Conservation (phyloP, 768 basidiomycete genomes). For the Coprinopsis strossmayeri region DNA sequence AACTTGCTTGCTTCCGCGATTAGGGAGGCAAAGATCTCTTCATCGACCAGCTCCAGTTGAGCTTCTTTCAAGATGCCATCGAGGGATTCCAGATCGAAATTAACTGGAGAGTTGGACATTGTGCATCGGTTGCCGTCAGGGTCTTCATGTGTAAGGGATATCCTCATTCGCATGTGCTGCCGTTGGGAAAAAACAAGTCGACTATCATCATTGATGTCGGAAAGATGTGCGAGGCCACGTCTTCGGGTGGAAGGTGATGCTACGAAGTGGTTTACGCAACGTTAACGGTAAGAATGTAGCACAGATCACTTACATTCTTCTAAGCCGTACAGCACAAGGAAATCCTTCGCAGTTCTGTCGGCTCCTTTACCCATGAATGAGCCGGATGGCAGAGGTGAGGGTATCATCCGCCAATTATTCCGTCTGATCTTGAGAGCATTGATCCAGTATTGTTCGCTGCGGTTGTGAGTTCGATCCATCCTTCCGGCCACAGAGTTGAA, state of each 20-base stretch:
- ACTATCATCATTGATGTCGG: conserved; percentile 25
- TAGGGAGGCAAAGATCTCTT: conserved; percentile 71
- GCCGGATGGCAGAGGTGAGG: conserved; percentile 70
- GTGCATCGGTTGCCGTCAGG: conserved; percentile 25
- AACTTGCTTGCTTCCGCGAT: conserved; percentile 73
- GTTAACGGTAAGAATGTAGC: neutral
- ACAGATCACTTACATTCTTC: conserved; percentile 61
- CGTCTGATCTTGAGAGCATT: conserved; percentile 72
- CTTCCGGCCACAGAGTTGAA: conserved; percentile 65
- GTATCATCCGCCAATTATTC: conserved; percentile 76
- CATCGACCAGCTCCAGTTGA: conserved; percentile 70
- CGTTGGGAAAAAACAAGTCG: conserved; percentile 58
- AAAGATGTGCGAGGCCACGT: conserved; percentile 45
- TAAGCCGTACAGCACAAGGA: conserved; percentile 71
- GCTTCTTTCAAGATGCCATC: conserved; percentile 49
- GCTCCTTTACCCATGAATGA: conserved; percentile 68
- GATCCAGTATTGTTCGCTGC: conserved; percentile 74
- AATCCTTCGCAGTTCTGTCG: conserved; percentile 77
- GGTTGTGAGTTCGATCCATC: conserved; percentile 55
- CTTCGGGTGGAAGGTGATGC: conserved; percentile 60
- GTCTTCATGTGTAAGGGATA: conserved; percentile 40
- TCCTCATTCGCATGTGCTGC: conserved; percentile 54
- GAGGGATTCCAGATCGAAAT: conserved; percentile 27
- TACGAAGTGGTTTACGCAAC: conserved; percentile 21
- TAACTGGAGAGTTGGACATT: conserved; percentile 17